These are phyloP conservation scores for Colletotrichum lindemuthianum DNA, from an alignment of 2,329 filamentous ascomycete species.

Conservation along the genomic window DNA sequence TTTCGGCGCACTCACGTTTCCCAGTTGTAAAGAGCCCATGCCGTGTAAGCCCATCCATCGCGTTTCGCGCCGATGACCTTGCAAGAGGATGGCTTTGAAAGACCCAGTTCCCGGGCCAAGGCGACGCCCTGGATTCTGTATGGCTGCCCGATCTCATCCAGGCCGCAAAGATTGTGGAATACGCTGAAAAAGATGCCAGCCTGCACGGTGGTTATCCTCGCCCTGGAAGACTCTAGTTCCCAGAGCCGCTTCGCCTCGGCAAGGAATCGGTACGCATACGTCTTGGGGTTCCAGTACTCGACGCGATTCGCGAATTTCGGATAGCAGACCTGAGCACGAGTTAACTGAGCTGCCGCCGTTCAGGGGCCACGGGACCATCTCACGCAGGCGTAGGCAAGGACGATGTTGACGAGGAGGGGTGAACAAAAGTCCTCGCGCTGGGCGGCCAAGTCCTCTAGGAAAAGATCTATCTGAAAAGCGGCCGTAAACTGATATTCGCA, in stretches of 20 bases:
- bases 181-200: constrained; percentile 46
- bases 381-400: constrained; percentile 43
- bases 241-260: constrained; percentile 51
- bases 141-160: constrained; percentile 49
- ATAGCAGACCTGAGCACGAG: constrained; percentile 42
- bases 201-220: constrained; percentile 48
- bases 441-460: constrained; percentile 41
- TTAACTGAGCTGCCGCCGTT: neutral
- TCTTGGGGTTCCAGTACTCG: constrained; percentile 49
- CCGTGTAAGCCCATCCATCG: constrained; percentile 40
- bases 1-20: constrained; percentile 36
- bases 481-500: constrained; percentile 37
- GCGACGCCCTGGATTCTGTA: constrained; percentile 45
- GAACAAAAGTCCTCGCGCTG: constrained; percentile 39
- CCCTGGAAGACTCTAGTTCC: constrained; percentile 44
- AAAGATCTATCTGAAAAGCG: constrained; percentile 42
- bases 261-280: constrained; percentile 47
- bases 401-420: constrained; percentile 40
- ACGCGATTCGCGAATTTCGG: constrained; percentile 41
- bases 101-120: constrained; percentile 45
- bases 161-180: constrained; percentile 45
- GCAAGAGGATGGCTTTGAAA: constrained; percentile 39
- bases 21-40: constrained; percentile 50
- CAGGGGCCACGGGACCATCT: constrained; percentile 27
- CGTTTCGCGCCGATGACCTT: constrained; percentile 35